Evolutionary conservation across 2,329 filamentous ascomycete genomes (phyloP).

Genomic region (Parafenestella ontariensis): DNA sequence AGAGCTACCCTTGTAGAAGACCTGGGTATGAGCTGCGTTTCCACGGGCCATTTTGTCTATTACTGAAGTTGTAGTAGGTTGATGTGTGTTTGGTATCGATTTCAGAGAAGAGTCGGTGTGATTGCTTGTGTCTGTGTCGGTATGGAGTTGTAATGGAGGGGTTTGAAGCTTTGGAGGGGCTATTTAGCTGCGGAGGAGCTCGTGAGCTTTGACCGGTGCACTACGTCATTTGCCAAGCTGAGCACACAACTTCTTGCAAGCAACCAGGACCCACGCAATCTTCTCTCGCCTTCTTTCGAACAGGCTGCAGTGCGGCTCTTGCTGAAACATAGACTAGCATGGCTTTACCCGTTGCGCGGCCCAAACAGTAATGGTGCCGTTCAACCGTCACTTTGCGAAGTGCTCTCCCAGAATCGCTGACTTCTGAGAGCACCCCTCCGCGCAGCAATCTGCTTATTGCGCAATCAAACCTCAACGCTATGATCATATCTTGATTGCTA

Average conservation of each 20-base stretch:
- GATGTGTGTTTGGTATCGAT: neutral
- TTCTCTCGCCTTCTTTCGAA: slow-evolving; percentile 1
- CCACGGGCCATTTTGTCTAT: slow-evolving; percentile 44
- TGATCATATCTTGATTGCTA: slow-evolving; percentile 20
- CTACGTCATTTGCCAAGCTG: slow-evolving; percentile 46
- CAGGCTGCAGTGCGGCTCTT: slow-evolving; percentile 23
- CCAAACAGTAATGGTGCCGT: neutral
- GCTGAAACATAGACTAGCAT: slow-evolving; percentile 11
- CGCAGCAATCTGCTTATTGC: neutral
- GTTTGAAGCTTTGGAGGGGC: slow-evolving; percentile 46
- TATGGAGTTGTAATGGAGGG: slow-evolving; percentile 18
- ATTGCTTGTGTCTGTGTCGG: slow-evolving; percentile 6
- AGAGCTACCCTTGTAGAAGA: slow-evolving; percentile 79
- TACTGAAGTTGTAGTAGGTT: slow-evolving; percentile 6
- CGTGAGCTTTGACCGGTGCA: slow-evolving; percentile 24
- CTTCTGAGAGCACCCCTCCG: neutral
- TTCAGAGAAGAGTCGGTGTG: neutral
- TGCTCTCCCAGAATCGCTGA: neutral
- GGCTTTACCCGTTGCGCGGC: neutral
- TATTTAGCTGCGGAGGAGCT: slow-evolving; percentile 31
- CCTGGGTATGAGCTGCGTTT: slow-evolving; percentile 71
- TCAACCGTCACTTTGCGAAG: neutral
- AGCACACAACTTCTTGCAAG: neutral
- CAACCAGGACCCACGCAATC: neutral
- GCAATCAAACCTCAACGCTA: slow-evolving; percentile 13